Base-by-base conservation (phyloP, 495 filamentous ascomycete species). In the Podospora fimiseda region DNA sequence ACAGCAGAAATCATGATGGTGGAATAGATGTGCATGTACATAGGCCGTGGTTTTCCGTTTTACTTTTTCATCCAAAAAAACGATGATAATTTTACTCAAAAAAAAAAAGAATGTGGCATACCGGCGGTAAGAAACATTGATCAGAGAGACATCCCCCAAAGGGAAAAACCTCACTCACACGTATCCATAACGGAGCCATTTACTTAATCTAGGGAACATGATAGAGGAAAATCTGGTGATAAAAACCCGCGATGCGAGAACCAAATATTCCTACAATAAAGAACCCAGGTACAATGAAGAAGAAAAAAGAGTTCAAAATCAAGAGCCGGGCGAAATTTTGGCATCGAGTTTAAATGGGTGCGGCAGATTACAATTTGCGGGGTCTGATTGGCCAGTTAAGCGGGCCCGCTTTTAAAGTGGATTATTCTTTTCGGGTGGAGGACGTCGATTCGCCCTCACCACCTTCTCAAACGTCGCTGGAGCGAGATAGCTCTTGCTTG, bases 221-320 rank as follows among this genome's bases (percentile, higher is more conserved):
- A 81, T 81, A 80, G 78, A 81, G 78, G 76, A 76, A 61, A 68
- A 76, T 76, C 76, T 72, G 70, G 74, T 61, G 62, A 56, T 36
- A 43, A 41, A 37, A 33, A 49, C 45, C 39, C 38, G 43, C 42
- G 47, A 50, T 21, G 56, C 48, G 27, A 22, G 16, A 39, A 65
- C 65, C 58, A 57, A 57, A 56, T 64, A 75, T 75, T 80, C 87
- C 90, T 86, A 96, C 90, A 92, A 95, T 91, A 94, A 76, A 80
- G 81, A 85, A 76, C 80, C 86, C 67, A 77, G 64, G 69, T 78
- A 78, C 74, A 78, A 78, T 77, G 27, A 72, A 70, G 76, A 56
- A 70, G 64, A 67, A 70, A 60, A 66, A 66, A 51, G 22, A 52
- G 43, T 47, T 51, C 36, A 55, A 69, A 67, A 55, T 57, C 57